Percentiles rank a stretch among this genome's conserved stretches.
Evolutionary conservation across 129 eudicot species (phyloP).

Genomic region (Chrysanthemum lavandulifolium): DNA sequence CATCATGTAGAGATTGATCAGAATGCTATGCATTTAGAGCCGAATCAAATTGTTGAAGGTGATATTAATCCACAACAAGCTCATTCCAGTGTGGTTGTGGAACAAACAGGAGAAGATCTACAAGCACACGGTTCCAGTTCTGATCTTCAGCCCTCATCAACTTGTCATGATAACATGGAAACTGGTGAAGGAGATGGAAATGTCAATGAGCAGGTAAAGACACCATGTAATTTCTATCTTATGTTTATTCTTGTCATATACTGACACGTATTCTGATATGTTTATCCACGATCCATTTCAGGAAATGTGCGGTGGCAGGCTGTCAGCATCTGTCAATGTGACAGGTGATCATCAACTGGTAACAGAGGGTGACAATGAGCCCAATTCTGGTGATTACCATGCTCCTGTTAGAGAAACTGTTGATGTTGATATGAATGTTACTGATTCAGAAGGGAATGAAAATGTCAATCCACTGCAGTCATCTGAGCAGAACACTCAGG

Average conservation of each 20-base stretch:
- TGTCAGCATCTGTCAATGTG: neutral
- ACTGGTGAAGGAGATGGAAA: slow-evolving; percentile 3
- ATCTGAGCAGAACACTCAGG: neutral
- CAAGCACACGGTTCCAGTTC: neutral
- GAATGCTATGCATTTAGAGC: neutral
- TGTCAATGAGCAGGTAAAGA: slow-evolving; percentile 6
- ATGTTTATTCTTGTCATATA: neutral
- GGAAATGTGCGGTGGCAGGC: neutral
- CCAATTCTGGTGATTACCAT: neutral
- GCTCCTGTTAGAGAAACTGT: neutral
- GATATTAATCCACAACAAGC: neutral
- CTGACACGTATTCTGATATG: neutral
- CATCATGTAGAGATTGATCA: neutral
- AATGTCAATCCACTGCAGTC: neutral
- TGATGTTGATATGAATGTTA: slow-evolving; percentile 9
- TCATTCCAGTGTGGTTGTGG: neutral
- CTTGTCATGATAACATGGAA: slow-evolving; percentile 4
- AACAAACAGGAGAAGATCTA: slow-evolving; percentile 9
- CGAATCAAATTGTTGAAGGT: neutral
- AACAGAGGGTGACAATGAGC: neutral
- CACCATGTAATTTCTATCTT: neutral
- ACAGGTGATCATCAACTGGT: neutral
- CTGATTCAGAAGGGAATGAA: slow-evolving; percentile 3
- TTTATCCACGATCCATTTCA: neutral
- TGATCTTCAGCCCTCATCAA: neutral